Conservation (phyloP, 2,329 filamentous ascomycete genomes). For the Aspergillus felis region DNA sequence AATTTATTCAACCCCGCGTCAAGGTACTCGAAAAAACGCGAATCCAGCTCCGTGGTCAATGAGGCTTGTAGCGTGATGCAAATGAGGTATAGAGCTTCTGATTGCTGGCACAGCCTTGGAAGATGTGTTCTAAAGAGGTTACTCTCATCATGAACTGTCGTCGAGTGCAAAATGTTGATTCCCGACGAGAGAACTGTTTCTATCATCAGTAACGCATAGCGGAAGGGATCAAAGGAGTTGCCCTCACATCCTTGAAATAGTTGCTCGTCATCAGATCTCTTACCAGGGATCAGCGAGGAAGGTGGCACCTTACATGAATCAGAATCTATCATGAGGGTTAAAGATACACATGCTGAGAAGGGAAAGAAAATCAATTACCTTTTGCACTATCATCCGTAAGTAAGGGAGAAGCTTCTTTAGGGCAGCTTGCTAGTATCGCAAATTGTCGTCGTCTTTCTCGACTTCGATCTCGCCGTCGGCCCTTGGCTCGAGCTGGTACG, state of each 20-base stretch:
- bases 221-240: not conserved
- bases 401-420: not conserved
- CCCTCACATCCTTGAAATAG: constrained; percentile 23
- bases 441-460: constrained; percentile 11
- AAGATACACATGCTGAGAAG: not conserved
- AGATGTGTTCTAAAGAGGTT: constrained; percentile 17
- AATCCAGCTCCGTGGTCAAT: too few relatives aligned
- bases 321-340: not conserved
- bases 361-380: not conserved
- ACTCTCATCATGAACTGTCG: constrained; percentile 13
- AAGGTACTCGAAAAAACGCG: too few relatives aligned
- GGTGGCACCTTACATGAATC: not conserved
- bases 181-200: constrained; percentile 22
- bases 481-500: constrained; percentile 20
- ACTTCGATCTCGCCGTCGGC: constrained; percentile 23
- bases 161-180: constrained; percentile 26
- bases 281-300: not conserved
- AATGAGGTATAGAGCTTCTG: constrained; percentile 3
- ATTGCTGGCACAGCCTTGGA: constrained; percentile 19
- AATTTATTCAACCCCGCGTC: too few relatives aligned
- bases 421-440: not conserved
- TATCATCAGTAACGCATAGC: not conserved
- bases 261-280: constrained; percentile 9
- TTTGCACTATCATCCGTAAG: not conserved
- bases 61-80: too few relatives aligned